Evolutionary conservation across 306 rosid genomes (phyloP), one percentile per base, ranked within the genome.

Genomic region (Rubus idaeus): DNA sequence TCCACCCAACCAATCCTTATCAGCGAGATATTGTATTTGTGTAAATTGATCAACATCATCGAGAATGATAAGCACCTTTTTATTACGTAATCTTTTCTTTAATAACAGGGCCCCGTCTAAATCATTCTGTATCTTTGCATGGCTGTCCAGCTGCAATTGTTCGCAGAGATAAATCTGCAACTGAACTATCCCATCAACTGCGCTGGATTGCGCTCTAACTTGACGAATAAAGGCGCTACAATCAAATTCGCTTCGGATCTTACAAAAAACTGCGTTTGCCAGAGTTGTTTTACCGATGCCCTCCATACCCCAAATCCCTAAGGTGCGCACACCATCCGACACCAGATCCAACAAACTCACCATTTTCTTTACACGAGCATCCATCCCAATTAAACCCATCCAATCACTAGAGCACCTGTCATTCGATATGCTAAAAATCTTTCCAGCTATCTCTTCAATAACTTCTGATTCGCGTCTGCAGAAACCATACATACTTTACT

Each of bases 21-120:
- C 30, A 26, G 53, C 80, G 12, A 77, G n/a, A 46, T 10, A 68
- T 51, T 5, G 68, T 75, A 20, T 39, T 45, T 5, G 9, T 4
- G 3, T n/a, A n/a, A n/a, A n/a, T n/a, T 77, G 18, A 23, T 68
- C 42, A 37, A 77, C 68, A 23, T 68, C 69, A 3, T 77, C 80
- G 5, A 77, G 80, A 9, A 77, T 57, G 1, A 77, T 41, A 3
- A 26, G 58, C 58, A 53, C 58, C 58, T 53, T 53, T 53, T 53
- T 53, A 21, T 53, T 17, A 20, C 10, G 8, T 7, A 53, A 4
- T 18, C 18, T 23, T 10, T 17, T 53, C 58, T 16, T 53, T 6
- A 18, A 53, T 11, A 53, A 53, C n/a, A n/a, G 10, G 17, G 21
- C 17, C 44, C 52, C 55, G n/a, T 17, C 10, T 13, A 12, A 0